A percentile compares a stretch with the other conserved stretches of the same genome.
phyloP scores from a whole-genome alignment of 2,329 filamentous ascomycete genomes.

The Ceratocystis lukuohia region DNA sequence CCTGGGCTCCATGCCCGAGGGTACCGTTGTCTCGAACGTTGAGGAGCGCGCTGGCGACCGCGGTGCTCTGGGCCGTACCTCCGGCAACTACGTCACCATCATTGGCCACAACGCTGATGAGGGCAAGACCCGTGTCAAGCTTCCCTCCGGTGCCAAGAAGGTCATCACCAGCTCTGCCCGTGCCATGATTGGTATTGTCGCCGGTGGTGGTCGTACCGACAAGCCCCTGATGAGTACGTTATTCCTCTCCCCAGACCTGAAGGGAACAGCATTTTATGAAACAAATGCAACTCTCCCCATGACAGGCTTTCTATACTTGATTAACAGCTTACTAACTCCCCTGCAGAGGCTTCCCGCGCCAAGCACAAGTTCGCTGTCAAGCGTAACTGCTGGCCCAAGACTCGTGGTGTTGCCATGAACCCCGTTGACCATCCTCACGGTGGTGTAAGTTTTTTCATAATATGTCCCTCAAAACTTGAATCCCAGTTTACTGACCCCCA shows the following conservation, averaged over 20 bases:
- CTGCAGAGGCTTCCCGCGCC: constrained; percentile 86
- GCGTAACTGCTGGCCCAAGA: constrained; percentile 99
- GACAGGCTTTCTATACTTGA: constrained; percentile 29
- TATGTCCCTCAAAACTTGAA: not conserved
- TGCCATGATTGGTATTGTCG: constrained; percentile 99
- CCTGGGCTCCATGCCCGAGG: constrained; percentile 87
- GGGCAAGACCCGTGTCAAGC: constrained; percentile 99
- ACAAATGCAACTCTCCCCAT: not conserved
- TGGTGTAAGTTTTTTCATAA: constrained; percentile 48
- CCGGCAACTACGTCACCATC: constrained; percentile 98
- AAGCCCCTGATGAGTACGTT: constrained; percentile 88
- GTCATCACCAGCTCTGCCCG: constrained; percentile 80
- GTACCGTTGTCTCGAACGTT: constrained; percentile 98
- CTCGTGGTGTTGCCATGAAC: constrained; percentile 99
- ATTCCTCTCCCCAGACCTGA: not conserved
- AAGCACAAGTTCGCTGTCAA: constrained; percentile 99
- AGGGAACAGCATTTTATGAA: not conserved
- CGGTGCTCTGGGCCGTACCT: constrained; percentile 89
- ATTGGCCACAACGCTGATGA: constrained; percentile 97
- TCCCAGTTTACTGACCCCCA: constrained; percentile 31
- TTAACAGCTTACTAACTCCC: constrained; percentile 20
- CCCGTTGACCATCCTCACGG: constrained; percentile 98
- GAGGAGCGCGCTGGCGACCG: constrained; percentile 98
- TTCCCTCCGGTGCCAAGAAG: constrained; percentile 98
- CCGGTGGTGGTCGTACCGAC: constrained; percentile 98